Evolutionary conservation across 805 yeast species (phyloP).

Genomic region (Sugiyamaella smithiae): DNA sequence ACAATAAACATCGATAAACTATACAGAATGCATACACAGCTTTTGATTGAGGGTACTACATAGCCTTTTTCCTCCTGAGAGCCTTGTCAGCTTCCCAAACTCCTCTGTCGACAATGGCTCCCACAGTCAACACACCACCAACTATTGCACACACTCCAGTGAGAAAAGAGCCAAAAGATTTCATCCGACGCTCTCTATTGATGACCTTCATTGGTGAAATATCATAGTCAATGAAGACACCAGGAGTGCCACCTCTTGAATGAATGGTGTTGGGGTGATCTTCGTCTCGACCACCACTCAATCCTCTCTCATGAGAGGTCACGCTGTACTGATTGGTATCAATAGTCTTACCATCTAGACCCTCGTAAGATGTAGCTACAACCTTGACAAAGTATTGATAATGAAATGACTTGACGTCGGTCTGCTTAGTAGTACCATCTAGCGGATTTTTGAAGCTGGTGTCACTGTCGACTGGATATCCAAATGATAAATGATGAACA

Average conservation of each 20-base stretch:
- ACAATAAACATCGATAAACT: too few species aligned
- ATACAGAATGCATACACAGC: too few species aligned
- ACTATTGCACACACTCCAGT: constrained; percentile 82
- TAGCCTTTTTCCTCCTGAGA: constrained; percentile 61
- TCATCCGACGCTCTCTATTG: constrained; percentile 66
- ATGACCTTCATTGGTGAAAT: constrained; percentile 91
- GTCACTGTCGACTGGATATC: constrained; percentile 46
- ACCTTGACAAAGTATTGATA: constrained; percentile 82
- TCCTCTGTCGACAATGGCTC: constrained; percentile 81
- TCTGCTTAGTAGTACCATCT: constrained; percentile 47
- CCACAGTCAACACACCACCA: constrained; percentile 92
- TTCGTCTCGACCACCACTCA: constrained; percentile 81
- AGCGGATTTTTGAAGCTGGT: constrained; percentile 60
- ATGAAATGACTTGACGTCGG: constrained; percentile 55
- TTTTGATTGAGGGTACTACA: too few species aligned
- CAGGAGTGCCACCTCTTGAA: constrained; percentile 86
- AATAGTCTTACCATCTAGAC: constrained; percentile 47
- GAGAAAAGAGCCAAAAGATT: constrained; percentile 79
- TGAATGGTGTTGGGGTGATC: constrained; percentile 80
- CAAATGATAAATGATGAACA: constrained; percentile 81
- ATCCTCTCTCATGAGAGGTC: constrained; percentile 82
- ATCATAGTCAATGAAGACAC: constrained; percentile 82
- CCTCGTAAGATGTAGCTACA: constrained; percentile 84
- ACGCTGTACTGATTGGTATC: constrained; percentile 91
- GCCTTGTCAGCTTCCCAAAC: constrained; percentile 87